Conservation (phyloP, 1,139 yeast species). For the Yamadazyma conglobata region DNA sequence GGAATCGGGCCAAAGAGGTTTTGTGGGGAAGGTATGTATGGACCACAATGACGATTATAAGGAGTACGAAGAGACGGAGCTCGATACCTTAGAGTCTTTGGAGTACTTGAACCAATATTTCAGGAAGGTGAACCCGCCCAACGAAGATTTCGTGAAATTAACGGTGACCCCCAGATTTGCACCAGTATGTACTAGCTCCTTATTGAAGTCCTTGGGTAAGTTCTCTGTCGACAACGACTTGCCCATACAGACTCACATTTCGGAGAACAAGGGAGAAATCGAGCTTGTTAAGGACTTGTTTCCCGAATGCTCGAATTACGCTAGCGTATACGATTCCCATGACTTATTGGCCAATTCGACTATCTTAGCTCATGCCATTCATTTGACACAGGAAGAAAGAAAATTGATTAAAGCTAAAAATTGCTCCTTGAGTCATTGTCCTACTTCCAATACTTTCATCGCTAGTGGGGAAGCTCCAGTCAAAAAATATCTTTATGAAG, state of each 20-base stretch:
- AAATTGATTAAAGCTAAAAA: slow-evolving; percentile 48
- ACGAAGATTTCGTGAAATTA: slow-evolving; percentile 55
- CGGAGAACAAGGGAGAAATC: slow-evolving; percentile 76
- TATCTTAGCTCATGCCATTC: slow-evolving; percentile 86
- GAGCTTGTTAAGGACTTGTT: slow-evolving; percentile 70
- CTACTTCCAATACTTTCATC: slow-evolving; percentile 83
- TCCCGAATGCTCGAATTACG: slow-evolving; percentile 66
- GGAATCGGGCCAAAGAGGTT: slow-evolving; percentile 74
- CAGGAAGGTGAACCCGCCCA: slow-evolving; percentile 45
- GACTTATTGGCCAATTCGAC: slow-evolving; percentile 62
- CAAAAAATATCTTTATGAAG: slow-evolving; percentile 57
- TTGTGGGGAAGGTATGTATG: slow-evolving; percentile 96
- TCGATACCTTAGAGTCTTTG: slow-evolving; percentile 58
- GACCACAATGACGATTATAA: slow-evolving; percentile 58
- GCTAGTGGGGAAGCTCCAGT: slow-evolving; percentile 92
- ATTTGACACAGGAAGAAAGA: slow-evolving; percentile 64
- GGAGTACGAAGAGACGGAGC: slow-evolving; percentile 60
- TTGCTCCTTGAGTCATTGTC: slow-evolving; percentile 89
- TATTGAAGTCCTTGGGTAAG: slow-evolving; percentile 62
- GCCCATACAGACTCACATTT: slow-evolving; percentile 86
- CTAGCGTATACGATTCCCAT: slow-evolving; percentile 71
- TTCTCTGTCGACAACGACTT: slow-evolving; percentile 47
- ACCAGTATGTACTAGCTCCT: slow-evolving; percentile 70
- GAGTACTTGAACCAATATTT: slow-evolving; percentile 57
- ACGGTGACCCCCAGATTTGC: slow-evolving; percentile 93